Evolutionary conservation across 139 green algal species (phyloP).

Genomic region (Mesotaenium endlicherianum): DNA sequence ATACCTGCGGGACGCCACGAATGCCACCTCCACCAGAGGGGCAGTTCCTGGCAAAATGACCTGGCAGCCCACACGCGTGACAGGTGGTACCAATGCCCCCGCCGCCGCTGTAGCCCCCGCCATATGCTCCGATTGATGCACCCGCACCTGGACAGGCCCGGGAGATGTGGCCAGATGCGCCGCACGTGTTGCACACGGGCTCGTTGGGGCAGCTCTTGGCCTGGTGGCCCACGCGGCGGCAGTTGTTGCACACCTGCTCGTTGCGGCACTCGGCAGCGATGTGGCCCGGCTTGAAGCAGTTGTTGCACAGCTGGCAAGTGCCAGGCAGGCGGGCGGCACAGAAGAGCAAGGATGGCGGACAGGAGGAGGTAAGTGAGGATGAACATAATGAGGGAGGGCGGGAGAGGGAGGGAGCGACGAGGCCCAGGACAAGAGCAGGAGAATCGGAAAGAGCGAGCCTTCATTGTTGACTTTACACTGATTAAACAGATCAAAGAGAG

Average conservation of each 20-base stretch:
- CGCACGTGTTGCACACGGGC: conserved; percentile 46
- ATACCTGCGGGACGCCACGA: background rate
- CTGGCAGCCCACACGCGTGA: background rate
- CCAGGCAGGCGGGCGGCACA: background rate
- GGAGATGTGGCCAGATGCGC: conserved; percentile 23
- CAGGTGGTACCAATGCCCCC: background rate
- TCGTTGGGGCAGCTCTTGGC: conserved; percentile 24
- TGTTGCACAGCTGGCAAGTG: conserved; percentile 37
- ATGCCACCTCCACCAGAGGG: conserved; percentile 3
- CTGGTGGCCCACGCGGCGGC: conserved; percentile 24
- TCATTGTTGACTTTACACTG: background rate
- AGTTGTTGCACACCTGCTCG: conserved; percentile 48
- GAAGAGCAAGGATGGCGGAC: background rate
- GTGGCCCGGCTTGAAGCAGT: conserved; percentile 46
- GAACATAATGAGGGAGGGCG: background rate
- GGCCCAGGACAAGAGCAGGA: background rate
- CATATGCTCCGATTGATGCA: background rate
- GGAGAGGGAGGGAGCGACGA: background rate
- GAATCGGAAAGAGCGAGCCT: background rate
- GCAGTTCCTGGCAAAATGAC: conserved; percentile 38
- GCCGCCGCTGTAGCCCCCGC: background rate
- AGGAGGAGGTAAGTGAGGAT: background rate
- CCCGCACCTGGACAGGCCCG: background rate
- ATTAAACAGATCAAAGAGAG: background rate
- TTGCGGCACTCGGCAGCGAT: conserved; percentile 30